phyloP scores from a whole-genome alignment of 1,284 basidiomycete genomes.

The Exobasidium cylindrosporum region DNA sequence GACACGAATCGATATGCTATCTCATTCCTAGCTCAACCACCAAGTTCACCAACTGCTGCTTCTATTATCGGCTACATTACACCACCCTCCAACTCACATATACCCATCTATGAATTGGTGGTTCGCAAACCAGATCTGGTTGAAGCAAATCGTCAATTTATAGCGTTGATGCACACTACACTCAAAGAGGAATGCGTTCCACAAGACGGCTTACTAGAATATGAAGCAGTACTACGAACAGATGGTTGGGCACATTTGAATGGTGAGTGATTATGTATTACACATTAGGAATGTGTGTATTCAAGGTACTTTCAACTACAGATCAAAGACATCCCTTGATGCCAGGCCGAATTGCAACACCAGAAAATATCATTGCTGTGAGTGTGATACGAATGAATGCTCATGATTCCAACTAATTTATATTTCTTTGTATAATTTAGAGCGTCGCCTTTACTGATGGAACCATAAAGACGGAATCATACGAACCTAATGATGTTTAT shows the following conservation, averaged over 20 bases:
- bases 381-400: too few species aligned
- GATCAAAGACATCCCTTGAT: slow-evolving; percentile 43
- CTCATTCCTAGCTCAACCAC: slow-evolving; percentile 9
- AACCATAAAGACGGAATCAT: slow-evolving; percentile 33
- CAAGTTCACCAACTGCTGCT: slow-evolving; percentile 6
- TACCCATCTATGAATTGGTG: background rate
- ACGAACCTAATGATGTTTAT: slow-evolving; percentile 47
- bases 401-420: too few species aligned
- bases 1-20: slow-evolving; percentile 12
- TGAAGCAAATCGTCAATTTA: slow-evolving; percentile 31
- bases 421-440: background rate
- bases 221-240: slow-evolving; percentile 41
- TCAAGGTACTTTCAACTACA: slow-evolving; percentile 4
- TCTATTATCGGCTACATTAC: slow-evolving; percentile 11
- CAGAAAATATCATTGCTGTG: slow-evolving; percentile 39
- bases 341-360: slow-evolving; percentile 46
- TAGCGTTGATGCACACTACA: slow-evolving; percentile 38
- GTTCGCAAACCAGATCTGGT: slow-evolving; percentile 11
- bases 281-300: background rate
- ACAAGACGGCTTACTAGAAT: slow-evolving; percentile 38
- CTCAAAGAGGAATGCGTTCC: slow-evolving; percentile 37
- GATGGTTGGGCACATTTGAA: slow-evolving; percentile 50
- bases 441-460: slow-evolving; percentile 47
- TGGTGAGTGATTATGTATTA: slow-evolving; percentile 16
- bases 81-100: background rate